phyloP scores from a whole-genome alignment of 2,329 filamentous ascomycete species.

The Trichoderma sp. region DNA sequence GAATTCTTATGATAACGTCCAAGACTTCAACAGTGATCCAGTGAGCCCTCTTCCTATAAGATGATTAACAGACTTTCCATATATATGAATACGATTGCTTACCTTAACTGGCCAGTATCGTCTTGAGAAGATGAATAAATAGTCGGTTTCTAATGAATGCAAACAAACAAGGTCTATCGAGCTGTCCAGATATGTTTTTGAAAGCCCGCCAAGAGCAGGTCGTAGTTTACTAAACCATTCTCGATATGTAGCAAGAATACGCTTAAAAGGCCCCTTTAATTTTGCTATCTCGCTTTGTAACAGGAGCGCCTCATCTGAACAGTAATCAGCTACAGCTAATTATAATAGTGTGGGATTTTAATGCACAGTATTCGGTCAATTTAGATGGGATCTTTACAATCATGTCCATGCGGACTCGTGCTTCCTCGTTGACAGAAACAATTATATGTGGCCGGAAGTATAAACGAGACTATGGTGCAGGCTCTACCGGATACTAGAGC shows the following conservation, averaged over 20 bases:
- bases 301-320: background rate
- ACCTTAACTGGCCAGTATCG: background rate
- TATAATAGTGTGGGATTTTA: too few relatives aligned
- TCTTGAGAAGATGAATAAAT: background rate
- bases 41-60: background rate
- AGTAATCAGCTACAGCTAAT: background rate
- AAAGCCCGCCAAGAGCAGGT: background rate
- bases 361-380: background rate
- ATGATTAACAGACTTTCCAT: background rate
- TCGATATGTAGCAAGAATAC: background rate
- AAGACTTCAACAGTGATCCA: background rate
- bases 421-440: background rate
- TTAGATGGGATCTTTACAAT: background rate
- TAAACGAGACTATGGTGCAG: background rate
- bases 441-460: background rate
- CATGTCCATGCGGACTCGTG: background rate
- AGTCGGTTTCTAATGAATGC: background rate
- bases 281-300: background rate
- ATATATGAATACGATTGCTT: background rate
- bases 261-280: background rate
- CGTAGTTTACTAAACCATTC: background rate
- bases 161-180: background rate
- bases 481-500: background rate
- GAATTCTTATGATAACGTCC: background rate
- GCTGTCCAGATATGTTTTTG: background rate